Percentiles rank a stretch among this genome's conserved stretches.
These are phyloP conservation scores for Scutellaria barbata DNA, from an alignment of 257 asterid species.

Conservation along the genomic window DNA sequence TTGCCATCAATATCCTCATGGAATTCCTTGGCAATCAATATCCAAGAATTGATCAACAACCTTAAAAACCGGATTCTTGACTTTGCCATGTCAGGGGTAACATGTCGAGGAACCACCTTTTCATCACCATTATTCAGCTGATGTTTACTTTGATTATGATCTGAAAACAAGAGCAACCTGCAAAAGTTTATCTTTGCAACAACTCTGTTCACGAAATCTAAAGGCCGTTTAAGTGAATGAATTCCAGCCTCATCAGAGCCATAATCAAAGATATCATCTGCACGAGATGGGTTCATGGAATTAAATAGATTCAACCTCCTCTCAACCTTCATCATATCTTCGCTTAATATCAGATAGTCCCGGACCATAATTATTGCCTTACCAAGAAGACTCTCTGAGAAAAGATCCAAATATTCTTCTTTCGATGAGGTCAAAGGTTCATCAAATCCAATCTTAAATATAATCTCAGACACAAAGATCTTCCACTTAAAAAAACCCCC, in stretches of 20 bases:
- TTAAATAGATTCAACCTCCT: conserved; percentile 59
- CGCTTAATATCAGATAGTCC: conserved; percentile 47
- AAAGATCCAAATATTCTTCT: conserved; percentile 53
- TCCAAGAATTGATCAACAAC: conserved; percentile 74
- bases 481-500: conserved; percentile 69
- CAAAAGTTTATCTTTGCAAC: conserved; percentile 72
- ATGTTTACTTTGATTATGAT: conserved; percentile 36
- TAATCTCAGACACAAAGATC: conserved; percentile 49
- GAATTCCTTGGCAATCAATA: conserved; percentile 56
- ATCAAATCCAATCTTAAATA: conserved; percentile 51
- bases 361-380: conserved; percentile 58
- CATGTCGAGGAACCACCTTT: conserved; percentile 39
- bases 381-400: conserved; percentile 73
- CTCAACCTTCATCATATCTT: conserved; percentile 47
- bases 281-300: conserved; percentile 62
- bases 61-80: conserved; percentile 59
- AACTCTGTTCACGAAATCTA: conserved; percentile 66
- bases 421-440: conserved; percentile 47
- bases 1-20: conserved; percentile 44
- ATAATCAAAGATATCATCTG: conserved; percentile 56
- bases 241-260: conserved; percentile 47
- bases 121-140: conserved; percentile 40
- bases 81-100: conserved; percentile 44
- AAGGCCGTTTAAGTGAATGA: conserved; percentile 52
- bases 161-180: conserved; percentile 59